A percentile compares a stretch with the other conserved stretches of the same genome.
phyloP scores from a whole-genome alignment of 257 asterid species.

The Linderniella brevidens region DNA sequence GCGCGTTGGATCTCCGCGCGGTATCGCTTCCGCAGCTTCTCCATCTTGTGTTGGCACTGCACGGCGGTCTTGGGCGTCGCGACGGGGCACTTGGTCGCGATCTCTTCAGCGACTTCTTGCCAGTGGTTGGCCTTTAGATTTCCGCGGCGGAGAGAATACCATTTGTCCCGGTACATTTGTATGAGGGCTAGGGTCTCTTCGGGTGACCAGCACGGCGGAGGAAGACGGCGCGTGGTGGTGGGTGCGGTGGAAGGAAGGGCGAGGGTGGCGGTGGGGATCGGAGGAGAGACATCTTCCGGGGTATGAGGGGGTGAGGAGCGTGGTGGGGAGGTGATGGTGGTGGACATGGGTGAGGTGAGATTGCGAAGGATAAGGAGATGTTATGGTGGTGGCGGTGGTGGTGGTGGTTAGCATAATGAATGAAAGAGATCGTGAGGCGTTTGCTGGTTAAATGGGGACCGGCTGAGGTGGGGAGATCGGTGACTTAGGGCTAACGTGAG shows the following conservation, averaged over 20 bases:
- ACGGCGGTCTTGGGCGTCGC: conserved; percentile 53
- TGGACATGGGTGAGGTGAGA: conserved; percentile 15
- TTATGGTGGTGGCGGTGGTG: too few relatives aligned
- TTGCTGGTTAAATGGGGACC: too few relatives aligned
- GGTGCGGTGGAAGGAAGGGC: conserved; percentile 30
- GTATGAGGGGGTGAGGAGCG: conserved; percentile 12
- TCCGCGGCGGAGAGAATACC: conserved; percentile 95
- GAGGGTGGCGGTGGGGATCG: conserved; percentile 29
- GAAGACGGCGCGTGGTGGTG: conserved; percentile 59
- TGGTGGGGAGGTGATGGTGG: conserved; percentile 17
- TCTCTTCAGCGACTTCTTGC: conserved; percentile 95
- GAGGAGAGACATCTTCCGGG: conserved; percentile 18
- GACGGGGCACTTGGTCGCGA: conserved; percentile 43
- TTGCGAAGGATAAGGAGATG: too few relatives aligned
- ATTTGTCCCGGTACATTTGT: conserved; percentile 59
- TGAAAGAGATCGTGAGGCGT: too few relatives aligned
- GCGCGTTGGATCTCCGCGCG: conserved; percentile 89
- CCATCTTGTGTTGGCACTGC: conserved; percentile 99
- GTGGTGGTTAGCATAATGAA: too few relatives aligned
- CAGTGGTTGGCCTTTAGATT: conserved; percentile 83
- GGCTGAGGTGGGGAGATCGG: too few relatives aligned
- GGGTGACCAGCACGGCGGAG: conserved; percentile 97
- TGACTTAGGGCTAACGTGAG: too few relatives aligned
- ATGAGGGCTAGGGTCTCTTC: conserved; percentile 77
- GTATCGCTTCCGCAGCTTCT: conserved; percentile 87